Conservation (phyloP, 805 yeast genomes). For the Candida loeiensis region DNA sequence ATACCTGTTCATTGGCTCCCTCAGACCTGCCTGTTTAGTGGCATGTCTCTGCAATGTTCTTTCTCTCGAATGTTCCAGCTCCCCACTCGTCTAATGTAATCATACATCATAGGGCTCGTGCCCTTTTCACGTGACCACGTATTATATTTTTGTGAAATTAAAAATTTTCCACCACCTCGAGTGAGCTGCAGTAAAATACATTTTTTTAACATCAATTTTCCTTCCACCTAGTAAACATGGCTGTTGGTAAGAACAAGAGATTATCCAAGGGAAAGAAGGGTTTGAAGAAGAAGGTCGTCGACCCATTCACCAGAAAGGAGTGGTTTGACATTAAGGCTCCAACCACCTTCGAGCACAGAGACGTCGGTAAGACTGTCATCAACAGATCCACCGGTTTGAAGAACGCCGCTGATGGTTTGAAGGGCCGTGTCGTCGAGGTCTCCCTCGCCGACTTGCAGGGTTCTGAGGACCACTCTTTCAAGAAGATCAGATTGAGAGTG, state of each 20-base stretch:
- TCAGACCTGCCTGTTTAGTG: too few relatives aligned
- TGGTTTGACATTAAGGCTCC: constrained; percentile 99
- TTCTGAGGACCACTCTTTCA: constrained; percentile 97
- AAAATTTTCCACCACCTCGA: constrained; percentile 2
- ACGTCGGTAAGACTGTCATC: constrained; percentile 97
- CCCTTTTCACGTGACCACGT: constrained; percentile 5
- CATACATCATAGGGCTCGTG: constrained; percentile 8
- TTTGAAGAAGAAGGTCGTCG: constrained; percentile 97
- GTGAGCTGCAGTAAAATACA: background rate
- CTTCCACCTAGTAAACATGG: constrained; percentile 11
- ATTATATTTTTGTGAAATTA: background rate
- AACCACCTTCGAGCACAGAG: constrained; percentile 96
- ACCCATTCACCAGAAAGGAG: constrained; percentile 99
- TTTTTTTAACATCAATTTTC: constrained; percentile 3
- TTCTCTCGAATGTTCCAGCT: too few relatives aligned
- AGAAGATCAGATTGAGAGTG: constrained; percentile 95
- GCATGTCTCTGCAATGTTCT: too few relatives aligned
- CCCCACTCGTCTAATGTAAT: too few relatives aligned
- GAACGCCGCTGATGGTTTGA: constrained; percentile 96
- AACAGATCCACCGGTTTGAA: constrained; percentile 98
- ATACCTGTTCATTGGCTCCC: too few relatives aligned
- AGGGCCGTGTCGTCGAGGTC: constrained; percentile 96
- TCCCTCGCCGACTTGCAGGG: constrained; percentile 97
- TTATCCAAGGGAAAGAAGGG: constrained; percentile 91
- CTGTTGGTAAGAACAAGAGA: constrained; percentile 78